phyloP scores from a whole-genome alignment of 768 basidiomycete genomes.

The Cyclocybe cylindracea region DNA sequence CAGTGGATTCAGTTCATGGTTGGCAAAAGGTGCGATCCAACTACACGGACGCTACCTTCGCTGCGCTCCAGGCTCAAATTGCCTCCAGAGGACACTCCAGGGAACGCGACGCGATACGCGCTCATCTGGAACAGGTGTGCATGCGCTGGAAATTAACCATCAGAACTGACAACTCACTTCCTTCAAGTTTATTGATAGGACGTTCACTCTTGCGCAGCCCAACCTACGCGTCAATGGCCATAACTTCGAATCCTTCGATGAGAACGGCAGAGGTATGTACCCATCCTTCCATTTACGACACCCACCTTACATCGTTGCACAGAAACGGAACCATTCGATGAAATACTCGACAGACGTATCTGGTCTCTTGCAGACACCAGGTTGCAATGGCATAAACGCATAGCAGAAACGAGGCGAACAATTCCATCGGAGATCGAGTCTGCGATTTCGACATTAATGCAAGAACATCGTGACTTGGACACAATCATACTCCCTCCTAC shows the following conservation, averaged over 20 bases:
- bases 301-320: not conserved
- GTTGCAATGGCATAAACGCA: constrained; percentile 72
- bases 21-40: constrained; percentile 64
- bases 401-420: constrained; percentile 66
- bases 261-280: constrained; percentile 51
- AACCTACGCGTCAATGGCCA: constrained; percentile 84
- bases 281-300: not conserved
- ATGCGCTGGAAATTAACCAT: not conserved
- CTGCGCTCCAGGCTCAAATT: constrained; percentile 48
- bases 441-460: constrained; percentile 28
- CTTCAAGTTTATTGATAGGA: constrained; percentile 58
- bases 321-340: constrained; percentile 84
- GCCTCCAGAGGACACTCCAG: constrained; percentile 34
- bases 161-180: constrained; percentile 3
- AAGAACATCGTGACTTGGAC: constrained; percentile 32
- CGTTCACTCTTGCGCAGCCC: constrained; percentile 61
- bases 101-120: constrained; percentile 49
- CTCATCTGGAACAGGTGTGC: constrained; percentile 52
- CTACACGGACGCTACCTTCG: constrained; percentile 47
- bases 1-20: constrained; percentile 64
- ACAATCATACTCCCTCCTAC: constrained; percentile 12
- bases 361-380: constrained; percentile 79
- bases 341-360: constrained; percentile 79
- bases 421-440: constrained; percentile 55
- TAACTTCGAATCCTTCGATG: constrained; percentile 64